Percentiles rank a stretch among this genome's conserved stretches.
These are phyloP conservation scores for Exophiala aquamarina DNA, from an alignment of 2,329 filamentous ascomycete species.

Conservation along the genomic window DNA sequence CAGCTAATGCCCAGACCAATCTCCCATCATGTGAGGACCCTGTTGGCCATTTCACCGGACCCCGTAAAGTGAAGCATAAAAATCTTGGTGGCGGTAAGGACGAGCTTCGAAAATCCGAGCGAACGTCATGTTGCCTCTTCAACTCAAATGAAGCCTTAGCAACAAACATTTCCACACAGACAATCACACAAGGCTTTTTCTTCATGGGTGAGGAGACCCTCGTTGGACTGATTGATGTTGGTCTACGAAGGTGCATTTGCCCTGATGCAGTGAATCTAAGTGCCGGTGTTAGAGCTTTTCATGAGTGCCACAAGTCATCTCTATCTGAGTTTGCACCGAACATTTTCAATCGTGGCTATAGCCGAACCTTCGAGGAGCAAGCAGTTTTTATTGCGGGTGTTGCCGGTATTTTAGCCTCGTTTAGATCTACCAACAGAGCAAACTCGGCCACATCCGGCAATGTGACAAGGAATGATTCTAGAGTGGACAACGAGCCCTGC, in stretches of 20 bases:
- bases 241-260: conserved; percentile 15
- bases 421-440: too few species aligned
- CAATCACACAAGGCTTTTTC: background rate
- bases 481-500: background rate
- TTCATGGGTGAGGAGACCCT: conserved; percentile 12
- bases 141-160: too few species aligned
- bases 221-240: conserved; percentile 15
- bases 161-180: background rate
- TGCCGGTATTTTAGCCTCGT: conserved; percentile 5
- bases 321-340: conserved; percentile 16
- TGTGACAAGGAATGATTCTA: background rate
- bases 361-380: conserved; percentile 12
- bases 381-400: conserved; percentile 13
- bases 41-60: too few species aligned
- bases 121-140: too few species aligned
- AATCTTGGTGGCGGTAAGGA: background rate
- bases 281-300: conserved; percentile 9
- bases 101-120: too few species aligned
- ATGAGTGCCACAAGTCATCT: background rate
- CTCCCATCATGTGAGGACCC: too few species aligned
- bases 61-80: background rate
- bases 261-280: conserved; percentile 9
- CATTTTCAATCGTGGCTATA: conserved; percentile 12
- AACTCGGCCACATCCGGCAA: background rate
- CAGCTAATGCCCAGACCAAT: too few species aligned